phyloP scores from a whole-genome alignment of 352 stramenopile species.

The Phytopythium aichiense region DNA sequence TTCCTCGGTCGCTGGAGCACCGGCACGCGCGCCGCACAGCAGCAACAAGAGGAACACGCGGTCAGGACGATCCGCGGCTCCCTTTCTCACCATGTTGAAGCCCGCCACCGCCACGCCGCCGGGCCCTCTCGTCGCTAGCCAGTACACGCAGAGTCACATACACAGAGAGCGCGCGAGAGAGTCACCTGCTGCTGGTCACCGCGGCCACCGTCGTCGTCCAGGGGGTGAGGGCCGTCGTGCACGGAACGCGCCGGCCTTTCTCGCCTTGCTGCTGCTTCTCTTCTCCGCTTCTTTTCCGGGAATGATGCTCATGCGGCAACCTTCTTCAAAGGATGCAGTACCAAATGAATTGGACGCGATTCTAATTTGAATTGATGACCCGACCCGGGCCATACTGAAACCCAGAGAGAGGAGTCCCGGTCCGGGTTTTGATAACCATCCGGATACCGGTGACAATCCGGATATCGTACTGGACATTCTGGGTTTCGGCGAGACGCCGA shows the following conservation, averaged over 20 bases:
- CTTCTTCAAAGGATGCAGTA: not conserved
- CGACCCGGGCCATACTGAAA: conserved; percentile 9
- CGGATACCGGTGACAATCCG: conserved; percentile 6
- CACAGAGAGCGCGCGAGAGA: not conserved
- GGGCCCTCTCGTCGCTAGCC: not conserved
- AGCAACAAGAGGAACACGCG: not conserved
- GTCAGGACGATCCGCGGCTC: conserved; percentile 1
- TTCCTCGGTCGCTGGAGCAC: not conserved
- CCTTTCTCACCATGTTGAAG: conserved; percentile 3
- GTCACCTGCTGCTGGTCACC: not conserved
- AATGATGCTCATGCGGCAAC: conserved; percentile 6
- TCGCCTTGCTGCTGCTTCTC: not conserved
- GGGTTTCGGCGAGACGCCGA: too few relatives aligned
- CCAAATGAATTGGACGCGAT: conserved; percentile 5
- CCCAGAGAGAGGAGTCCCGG: not conserved
- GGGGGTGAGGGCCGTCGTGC: not conserved
- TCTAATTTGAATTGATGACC: not conserved
- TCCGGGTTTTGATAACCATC: not conserved
- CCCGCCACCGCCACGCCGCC: not conserved
- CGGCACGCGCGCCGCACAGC: not conserved
- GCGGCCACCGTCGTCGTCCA: not conserved
- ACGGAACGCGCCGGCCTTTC: not conserved
- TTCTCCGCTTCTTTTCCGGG: conserved; percentile 1
- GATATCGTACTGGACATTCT: conserved; percentile 8
- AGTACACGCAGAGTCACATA: not conserved